These are phyloP conservation scores for Tephrocybe sp. DNA, from an alignment of 768 basidiomycete genomes.

Conservation along the genomic window DNA sequence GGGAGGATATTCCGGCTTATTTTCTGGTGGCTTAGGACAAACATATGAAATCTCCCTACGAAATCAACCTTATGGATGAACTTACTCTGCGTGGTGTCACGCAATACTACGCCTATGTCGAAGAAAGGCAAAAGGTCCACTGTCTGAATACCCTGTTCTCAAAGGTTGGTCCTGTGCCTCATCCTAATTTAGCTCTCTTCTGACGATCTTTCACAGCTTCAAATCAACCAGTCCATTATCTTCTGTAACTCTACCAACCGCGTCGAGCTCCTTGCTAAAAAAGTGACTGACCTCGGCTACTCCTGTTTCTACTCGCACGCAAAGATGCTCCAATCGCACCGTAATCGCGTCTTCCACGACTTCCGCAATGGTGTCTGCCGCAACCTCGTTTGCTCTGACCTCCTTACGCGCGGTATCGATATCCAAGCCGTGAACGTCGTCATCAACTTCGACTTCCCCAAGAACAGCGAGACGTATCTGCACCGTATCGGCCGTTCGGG, in stretches of 20 bases:
- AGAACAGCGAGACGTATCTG: constrained; percentile 98
- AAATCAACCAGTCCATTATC: constrained; percentile 99
- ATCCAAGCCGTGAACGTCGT: constrained; percentile 99
- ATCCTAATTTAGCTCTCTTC: background rate
- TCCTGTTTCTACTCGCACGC: constrained; percentile 99
- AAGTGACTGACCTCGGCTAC: constrained; percentile 98
- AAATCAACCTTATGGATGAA: constrained; percentile 99
- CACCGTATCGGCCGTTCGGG: constrained; percentile 98
- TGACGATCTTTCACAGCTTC: constrained; percentile 56
- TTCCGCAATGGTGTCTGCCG: constrained; percentile 98
- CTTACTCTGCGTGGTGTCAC: constrained; percentile 97
- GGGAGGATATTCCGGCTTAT: constrained; percentile 6
- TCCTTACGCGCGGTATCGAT: constrained; percentile 98
- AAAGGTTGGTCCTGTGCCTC: constrained; percentile 56
- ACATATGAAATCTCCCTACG: constrained; percentile 94
- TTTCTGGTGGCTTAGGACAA: constrained; percentile 64
- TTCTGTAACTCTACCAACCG: constrained; percentile 99
- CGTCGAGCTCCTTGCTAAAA: constrained; percentile 98
- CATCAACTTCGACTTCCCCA: constrained; percentile 99
- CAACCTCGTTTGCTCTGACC: constrained; percentile 97
- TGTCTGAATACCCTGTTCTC: constrained; percentile 99
- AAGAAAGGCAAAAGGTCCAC: constrained; percentile 99
- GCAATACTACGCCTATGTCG: constrained; percentile 99
- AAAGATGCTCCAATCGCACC: constrained; percentile 98
- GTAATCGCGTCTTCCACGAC: constrained; percentile 99